Evolutionary conservation across 768 basidiomycete genomes (phyloP), one percentile per base, ranked within the genome.

Genomic region (Podaxis sp.): DNA sequence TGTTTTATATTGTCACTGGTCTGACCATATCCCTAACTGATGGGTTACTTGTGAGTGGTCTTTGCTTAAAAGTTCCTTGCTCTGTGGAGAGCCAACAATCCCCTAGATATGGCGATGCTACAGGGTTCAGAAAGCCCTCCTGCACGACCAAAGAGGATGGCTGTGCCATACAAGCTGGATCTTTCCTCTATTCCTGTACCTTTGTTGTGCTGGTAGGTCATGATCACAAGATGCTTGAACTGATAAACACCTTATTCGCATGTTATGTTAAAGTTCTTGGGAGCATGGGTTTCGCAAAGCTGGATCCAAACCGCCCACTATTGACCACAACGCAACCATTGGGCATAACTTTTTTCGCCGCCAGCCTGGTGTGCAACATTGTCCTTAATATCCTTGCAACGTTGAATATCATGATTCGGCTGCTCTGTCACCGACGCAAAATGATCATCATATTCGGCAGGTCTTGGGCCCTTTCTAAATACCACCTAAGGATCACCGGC

Each of bases 91-190:
- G 32, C 7, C 32, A 32, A 32, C 6, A 3, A 18, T n/a, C 14
- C 11, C 28, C 16, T 23, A 57, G 55, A 32, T 57, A 11, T 57
- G 55, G 55, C 44, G 55, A 32, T 57, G 55, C 21, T 48, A 48
- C 23, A 25, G n/a, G 55, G 27, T 48, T n/a, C 42, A 57, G 23
- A 57, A 48, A 32, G 46, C 32, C 2, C 28, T 57, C 9, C 3
- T 16, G 14, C 27, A 1, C 1, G 4, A 3, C 16, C 44, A 16
- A 6, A 16, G 16, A 6, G 44, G 28, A 11, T 13, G 52, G 1
- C 25, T 16, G 42, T 9, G 35, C 2, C 27, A 28, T 18, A 1
- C 35, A 10, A 32, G 42, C 16, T 57, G 55, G 55, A 46, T 57
- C 9, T 13, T 57, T 36, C 55, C 32, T 4, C 18, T 48, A 7